Conservation (phyloP, 257 asterid species). For the Nicotiana undulata region DNA sequence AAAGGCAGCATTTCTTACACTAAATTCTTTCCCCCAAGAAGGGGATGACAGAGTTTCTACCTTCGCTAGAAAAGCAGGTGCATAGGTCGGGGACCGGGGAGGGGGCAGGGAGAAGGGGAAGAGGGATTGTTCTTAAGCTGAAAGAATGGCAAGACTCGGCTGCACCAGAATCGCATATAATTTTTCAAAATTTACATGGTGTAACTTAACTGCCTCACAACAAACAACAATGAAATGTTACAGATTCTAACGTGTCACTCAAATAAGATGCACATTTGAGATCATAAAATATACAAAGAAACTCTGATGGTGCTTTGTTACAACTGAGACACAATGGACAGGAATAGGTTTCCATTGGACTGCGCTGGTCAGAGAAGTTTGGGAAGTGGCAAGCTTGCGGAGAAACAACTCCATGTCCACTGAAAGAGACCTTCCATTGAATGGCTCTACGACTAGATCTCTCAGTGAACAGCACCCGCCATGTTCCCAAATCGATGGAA, state of each 20-base stretch:
- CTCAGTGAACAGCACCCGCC: not conserved
- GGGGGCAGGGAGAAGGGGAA: no score
- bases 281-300: conserved; percentile 2
- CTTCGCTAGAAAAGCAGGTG: no score
- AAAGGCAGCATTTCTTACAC: no score
- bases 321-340: not conserved
- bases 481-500: not conserved
- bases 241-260: not conserved
- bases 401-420: not conserved
- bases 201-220: not conserved
- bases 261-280: conserved; percentile 1
- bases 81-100: no score
- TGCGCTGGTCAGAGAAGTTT: not conserved
- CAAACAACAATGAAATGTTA: not conserved
- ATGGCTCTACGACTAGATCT: not conserved
- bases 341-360: not conserved
- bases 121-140: not conserved
- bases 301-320: not conserved
- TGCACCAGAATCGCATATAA: not conserved
- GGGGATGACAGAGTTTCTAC: no score
- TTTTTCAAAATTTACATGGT: not conserved
- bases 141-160: not conserved
- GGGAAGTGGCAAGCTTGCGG: not conserved
- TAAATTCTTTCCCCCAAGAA: no score
- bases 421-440: not conserved